Base-by-base conservation (phyloP, 75 land plant genomes). In the Adiantum capillusveneris region DNA sequence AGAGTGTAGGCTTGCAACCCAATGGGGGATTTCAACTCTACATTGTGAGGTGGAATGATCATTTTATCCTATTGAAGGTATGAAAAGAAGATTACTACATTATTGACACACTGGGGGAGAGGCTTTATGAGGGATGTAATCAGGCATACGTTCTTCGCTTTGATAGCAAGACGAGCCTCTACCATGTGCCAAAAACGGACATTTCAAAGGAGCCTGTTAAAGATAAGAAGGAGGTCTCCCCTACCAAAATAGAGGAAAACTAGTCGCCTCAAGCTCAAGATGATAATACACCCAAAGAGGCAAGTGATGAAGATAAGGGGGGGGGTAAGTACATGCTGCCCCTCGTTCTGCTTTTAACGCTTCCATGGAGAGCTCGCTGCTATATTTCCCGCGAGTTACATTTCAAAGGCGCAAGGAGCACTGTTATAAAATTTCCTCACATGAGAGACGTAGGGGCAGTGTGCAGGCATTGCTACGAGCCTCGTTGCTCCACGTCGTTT, bases 11-110 rank as follows among this genome's bases (percentile, higher is more conserved):
- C 25, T 22, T 68, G 13, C 66, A 63, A 52, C 31, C 36, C 27
- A 42, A 57, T 27, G 74, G 62, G 17, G 14, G 49, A 5, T n/a
- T 46, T 19, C 17, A 55, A 37, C 56, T 80, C 24, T 80, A 80
- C 46, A 78, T 80, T 49, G 68, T 80, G 20, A 80, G 82, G 66
- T 80, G 82, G 82, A 80, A 80, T 58, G 82, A 80, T 54, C 82
- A 80, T 37, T 80, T 80, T 53, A 78, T 80, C n/a, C 56, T 80
- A 0, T 70, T 80, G 19, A 80, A 72, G 52, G 63, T 80, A 29
- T 81, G 78, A 22, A 49, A 27, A 25, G 60, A 80, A 12, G 50
- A 49, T 1, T 77, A 53, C 55, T 72, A 77, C 42, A 64, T 80
- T 16, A 71, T 80, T n/a, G 82, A 80, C 30, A 80, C 82, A 27